Evolutionary conservation across 1,139 yeast species (phyloP), one percentile per base, ranked within the genome.

Genomic region (Meyerozyma guilliermondii): DNA sequence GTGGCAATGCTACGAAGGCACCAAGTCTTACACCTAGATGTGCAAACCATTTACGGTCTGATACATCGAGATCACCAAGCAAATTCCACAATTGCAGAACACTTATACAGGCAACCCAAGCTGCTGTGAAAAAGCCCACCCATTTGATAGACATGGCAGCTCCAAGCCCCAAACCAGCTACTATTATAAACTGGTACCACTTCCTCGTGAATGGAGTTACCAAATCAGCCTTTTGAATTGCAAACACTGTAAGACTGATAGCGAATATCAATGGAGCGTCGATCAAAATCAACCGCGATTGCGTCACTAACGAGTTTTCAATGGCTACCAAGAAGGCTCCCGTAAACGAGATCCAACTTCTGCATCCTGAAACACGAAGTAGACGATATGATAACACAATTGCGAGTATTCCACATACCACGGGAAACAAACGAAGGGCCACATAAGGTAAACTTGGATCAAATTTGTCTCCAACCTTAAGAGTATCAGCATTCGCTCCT

Each of bases 121-220:
- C 89, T 51, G 91, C 65, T 33, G 98, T 92, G 72, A 92, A 92
- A 39, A 92, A 69, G 43, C 91, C 94, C 0, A 78, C 62, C 56
- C 72, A 67, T 47, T 81, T 77, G 2, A 79, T 68, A 1, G 86
- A 68, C 0, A 76, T 57, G 0, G 75, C 57, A 5, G 77, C 52
- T 0, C 92, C 89, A 13, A 82, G 47, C 0, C 74, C 66, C 2
- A 81, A 20, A 0, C 85, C 80, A 1, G 82, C 57, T 2, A 70
- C 38, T 0, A 73, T 8, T 34, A 78, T 53, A 41, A 60, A 58
- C 34, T 55, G 54, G 49, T 63, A 62, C 87, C 89, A 84, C 8
- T 50, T 43, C 11, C 46, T 50, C 1, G 74, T 46, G 35, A 76
- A 71, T 1, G 71, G 71, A 9, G 43, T 47, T 2, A 62, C 47